phyloP scores from a whole-genome alignment of 306 rosid genomes.

The Vigna mungo region DNA sequence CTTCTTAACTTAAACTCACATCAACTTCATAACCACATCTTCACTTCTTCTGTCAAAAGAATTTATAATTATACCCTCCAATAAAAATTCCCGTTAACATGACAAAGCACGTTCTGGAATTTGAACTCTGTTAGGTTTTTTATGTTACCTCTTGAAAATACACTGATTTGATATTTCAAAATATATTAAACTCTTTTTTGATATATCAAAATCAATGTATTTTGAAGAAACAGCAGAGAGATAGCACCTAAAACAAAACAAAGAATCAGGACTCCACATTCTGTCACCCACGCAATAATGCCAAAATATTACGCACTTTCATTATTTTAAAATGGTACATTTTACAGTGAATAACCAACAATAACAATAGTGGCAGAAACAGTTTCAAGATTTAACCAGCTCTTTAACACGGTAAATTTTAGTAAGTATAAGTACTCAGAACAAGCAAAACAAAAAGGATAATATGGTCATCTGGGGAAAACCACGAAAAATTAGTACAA shows the following conservation, averaged over 20 bases:
- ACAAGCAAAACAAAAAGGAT: slow-evolving; percentile 26
- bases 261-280: too few relatives aligned
- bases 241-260: too few relatives aligned
- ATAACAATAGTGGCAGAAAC: neutral
- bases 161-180: too few relatives aligned
- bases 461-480: neutral
- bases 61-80: neutral
- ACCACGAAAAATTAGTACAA: neutral
- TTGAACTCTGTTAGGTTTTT: too few relatives aligned
- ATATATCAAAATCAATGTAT: too few relatives aligned
- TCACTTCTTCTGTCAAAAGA: neutral
- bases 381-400: neutral
- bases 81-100: neutral
- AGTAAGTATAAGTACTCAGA: neutral
- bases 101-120: neutral
- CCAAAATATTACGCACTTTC: neutral
- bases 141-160: too few relatives aligned
- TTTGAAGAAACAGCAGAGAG: too few relatives aligned
- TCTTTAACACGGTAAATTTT: neutral
- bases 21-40: slow-evolving; percentile 12
- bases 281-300: neutral
- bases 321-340: neutral
- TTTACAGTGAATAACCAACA: neutral
- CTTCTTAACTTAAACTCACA: slow-evolving; percentile 20
- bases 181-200: too few relatives aligned